These are phyloP conservation scores for Aspergillus sclerotiicarbonarius DNA, from an alignment of 495 filamentous ascomycete species.

Conservation along the genomic window DNA sequence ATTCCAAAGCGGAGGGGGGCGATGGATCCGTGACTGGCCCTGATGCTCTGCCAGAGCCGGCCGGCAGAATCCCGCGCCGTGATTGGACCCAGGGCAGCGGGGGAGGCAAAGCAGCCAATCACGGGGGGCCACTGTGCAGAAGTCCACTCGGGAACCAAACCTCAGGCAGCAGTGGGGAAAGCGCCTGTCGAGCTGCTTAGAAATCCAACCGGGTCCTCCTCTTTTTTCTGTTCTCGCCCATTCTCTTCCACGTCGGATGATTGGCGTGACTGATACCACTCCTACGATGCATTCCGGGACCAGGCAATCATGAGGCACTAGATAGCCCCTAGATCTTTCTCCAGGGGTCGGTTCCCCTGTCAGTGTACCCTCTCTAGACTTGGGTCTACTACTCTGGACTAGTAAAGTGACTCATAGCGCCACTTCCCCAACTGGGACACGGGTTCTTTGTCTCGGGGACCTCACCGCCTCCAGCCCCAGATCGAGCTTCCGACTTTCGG, in stretches of 20 bases:
- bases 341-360: too few relatives aligned
- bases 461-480: background rate
- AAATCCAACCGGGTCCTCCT: slow-evolving; percentile 23
- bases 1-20: background rate
- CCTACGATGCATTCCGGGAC: background rate
- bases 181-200: slow-evolving; percentile 13
- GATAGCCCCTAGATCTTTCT: too few relatives aligned
- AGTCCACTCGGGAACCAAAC: too few relatives aligned
- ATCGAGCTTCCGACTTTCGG: background rate
- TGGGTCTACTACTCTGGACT: too few relatives aligned
- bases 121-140: background rate
- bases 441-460: background rate
- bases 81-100: background rate
- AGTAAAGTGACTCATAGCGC: slow-evolving; percentile 4
- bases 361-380: too few relatives aligned
- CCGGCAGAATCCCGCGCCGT: background rate
- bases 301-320: too few relatives aligned
- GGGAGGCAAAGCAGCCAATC: background rate
- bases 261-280: slow-evolving; percentile 5
- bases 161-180: too few relatives aligned
- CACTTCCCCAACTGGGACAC: background rate
- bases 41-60: background rate
- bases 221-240: slow-evolving; percentile 14
- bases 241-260: slow-evolving; percentile 8
- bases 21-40: background rate